Conservation (phyloP, 108 stramenopile genomes). For the Discostella pseudostelligera region DNA sequence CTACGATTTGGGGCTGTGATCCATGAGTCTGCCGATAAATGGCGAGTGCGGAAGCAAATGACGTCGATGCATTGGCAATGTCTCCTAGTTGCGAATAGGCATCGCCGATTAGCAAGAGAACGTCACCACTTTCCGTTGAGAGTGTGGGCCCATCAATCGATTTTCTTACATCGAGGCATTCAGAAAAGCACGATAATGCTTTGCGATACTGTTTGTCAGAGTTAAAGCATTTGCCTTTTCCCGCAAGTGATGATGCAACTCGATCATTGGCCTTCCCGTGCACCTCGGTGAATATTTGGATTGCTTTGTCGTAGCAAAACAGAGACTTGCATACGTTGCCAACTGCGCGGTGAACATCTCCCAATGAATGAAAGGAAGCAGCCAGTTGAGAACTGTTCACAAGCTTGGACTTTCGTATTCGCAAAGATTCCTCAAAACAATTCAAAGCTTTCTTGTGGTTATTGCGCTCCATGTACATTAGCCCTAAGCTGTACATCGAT, state of each 20-base stretch:
- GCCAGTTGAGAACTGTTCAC: conserved; percentile 16
- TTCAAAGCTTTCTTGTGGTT: conserved; percentile 40
- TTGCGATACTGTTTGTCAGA: conserved; percentile 25
- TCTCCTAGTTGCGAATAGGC: conserved; percentile 29
- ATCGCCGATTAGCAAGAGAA: conserved; percentile 22
- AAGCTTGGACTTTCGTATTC: conserved; percentile 34
- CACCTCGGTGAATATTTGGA: conserved; percentile 27
- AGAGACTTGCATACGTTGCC: conserved; percentile 35
- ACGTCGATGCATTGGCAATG: conserved; percentile 28
- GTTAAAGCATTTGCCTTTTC: conserved; percentile 31
- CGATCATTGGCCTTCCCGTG: conserved; percentile 25
- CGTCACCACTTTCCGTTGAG: conserved; percentile 39
- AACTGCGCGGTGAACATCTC: conserved; percentile 35
- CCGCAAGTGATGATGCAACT: conserved; percentile 26
- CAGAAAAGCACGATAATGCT: conserved; percentile 39
- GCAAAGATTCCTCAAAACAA: conserved; percentile 45
- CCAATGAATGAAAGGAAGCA: conserved; percentile 41
- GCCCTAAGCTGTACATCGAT: conserved; percentile 39
- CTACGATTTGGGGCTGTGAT: conserved; percentile 31
- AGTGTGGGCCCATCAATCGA: conserved; percentile 15
- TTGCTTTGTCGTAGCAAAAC: conserved; percentile 44
- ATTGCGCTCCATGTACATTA: conserved; percentile 25
- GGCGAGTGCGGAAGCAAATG: conserved; percentile 35
- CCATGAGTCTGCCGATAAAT: conserved; percentile 49
- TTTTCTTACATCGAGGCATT: conserved; percentile 35